Base-by-base conservation (phyloP, 164 flowering plant genomes). In the Umbellularia californica region DNA sequence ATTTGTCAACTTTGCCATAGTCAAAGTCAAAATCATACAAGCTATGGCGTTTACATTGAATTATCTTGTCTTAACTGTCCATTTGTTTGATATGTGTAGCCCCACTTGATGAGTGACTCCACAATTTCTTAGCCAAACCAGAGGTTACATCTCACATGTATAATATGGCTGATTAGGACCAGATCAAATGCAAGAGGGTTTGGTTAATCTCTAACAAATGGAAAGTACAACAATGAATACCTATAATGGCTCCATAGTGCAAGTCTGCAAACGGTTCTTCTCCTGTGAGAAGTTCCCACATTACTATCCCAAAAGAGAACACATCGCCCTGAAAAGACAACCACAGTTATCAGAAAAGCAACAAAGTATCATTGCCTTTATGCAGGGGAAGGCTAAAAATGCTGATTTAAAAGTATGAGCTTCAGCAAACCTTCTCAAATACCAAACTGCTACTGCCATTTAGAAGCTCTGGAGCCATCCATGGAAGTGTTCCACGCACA, bases 381-480 rank as follows among this genome's bases (percentile, higher is more conserved):
- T 19, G 24, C 52, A 67, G 62, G 27, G 28, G 23, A 14, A 60
- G 25, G 9, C 5, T 19, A 47, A 41, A 20, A 62, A 25, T 13
- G 51, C 22, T 19, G n/a, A 55, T 23, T 58, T 28, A n/a, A 58
- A 63, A 30, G 64, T 27, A 75, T 60, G 65, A 51, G 5, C 33
- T n/a, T 20, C 52, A 75, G 33, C 4, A 69, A 73, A 94, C 98
- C 95, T 94, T 94, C 81, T 94, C 98, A 47, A 97, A 92, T 63
- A 94, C 98, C 58, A 92, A 87, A 81, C 85, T 91, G 78, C 97
- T 91, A 88, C 94, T 89, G 72, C 97, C 97, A 83, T 95, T 91
- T 52, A 95, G 81, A 74, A 95, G 97, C 84, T 95, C 98, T 5
- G 97, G 97, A 51, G 98, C 97, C 97, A 94, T 94, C 98, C 98